phyloP scores from a whole-genome alignment of 257 asterid genomes.

The Lycium barbarum region DNA sequence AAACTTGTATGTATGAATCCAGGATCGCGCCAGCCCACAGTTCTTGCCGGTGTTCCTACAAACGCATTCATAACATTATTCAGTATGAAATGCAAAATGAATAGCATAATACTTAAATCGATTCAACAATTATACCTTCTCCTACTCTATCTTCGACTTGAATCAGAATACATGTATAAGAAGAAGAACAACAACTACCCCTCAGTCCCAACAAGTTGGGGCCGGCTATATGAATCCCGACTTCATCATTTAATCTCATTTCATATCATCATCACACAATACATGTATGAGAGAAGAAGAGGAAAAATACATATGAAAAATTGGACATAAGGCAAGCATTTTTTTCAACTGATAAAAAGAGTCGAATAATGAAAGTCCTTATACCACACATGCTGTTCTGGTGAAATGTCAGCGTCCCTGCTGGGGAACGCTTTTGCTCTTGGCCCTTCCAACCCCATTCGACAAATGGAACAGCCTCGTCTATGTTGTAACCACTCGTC shows the following conservation, averaged over 20 bases:
- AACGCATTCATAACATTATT: not conserved
- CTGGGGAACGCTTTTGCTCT: conserved; percentile 53
- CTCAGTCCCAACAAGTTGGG: too few species aligned
- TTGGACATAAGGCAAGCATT: not conserved
- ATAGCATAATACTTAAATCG: not conserved
- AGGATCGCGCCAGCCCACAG: conserved; percentile 98
- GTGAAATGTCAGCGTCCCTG: conserved; percentile 78
- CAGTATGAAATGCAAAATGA: not conserved
- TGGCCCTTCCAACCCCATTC: conserved; percentile 67
- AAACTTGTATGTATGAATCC: conserved; percentile 93
- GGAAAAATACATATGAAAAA: not conserved
- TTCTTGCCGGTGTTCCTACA: conserved; percentile 86
- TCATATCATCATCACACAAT: too few species aligned
- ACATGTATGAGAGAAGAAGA: not conserved
- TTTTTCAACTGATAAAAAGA: not conserved
- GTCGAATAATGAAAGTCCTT: conserved; percentile 2
- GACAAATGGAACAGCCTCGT: conserved; percentile 78
- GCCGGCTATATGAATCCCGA: too few species aligned
- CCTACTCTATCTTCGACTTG: not conserved
- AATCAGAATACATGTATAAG: not conserved
- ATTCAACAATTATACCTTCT: not conserved
- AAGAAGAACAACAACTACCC: not conserved
- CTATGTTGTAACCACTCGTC: conserved; percentile 83
- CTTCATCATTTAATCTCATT: too few species aligned
- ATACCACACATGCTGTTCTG: conserved; percentile 91